Conservation (phyloP, 2,329 filamentous ascomycete species). For the Lachnellula cervina region DNA sequence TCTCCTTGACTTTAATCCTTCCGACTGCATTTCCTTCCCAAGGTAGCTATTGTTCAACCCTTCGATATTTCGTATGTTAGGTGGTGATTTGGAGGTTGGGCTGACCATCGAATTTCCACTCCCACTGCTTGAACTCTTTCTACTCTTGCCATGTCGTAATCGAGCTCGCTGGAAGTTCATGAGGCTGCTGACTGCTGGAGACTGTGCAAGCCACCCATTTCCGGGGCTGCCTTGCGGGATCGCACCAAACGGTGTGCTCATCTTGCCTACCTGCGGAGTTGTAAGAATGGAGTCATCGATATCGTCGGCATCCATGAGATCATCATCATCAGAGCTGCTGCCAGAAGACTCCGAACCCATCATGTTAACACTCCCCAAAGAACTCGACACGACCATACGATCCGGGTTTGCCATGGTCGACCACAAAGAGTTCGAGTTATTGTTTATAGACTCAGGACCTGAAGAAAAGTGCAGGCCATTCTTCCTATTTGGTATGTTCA, state of each 20-base stretch:
- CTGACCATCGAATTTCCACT: constrained; percentile 66
- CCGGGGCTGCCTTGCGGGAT: constrained; percentile 44
- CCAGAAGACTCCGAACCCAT: constrained; percentile 75
- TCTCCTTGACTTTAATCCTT: constrained; percentile 55
- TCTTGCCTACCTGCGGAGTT: constrained; percentile 72
- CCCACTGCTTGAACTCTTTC: constrained; percentile 64
- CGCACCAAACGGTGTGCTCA: constrained; percentile 41
- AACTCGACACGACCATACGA: constrained; percentile 70
- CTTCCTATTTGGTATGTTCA: constrained; percentile 55
- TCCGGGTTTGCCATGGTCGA: constrained; percentile 66
- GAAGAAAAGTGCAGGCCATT: constrained; percentile 43
- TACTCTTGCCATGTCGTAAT: constrained; percentile 53
- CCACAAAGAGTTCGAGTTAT: constrained; percentile 57
- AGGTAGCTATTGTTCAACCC: constrained; percentile 44
- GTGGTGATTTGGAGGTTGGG: constrained; percentile 72
- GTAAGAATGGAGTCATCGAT: constrained; percentile 74
- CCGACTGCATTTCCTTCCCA: constrained; percentile 43
- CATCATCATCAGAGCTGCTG: constrained; percentile 64
- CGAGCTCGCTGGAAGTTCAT: constrained; percentile 70
- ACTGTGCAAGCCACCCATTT: constrained; percentile 61
- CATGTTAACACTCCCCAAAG: constrained; percentile 49
- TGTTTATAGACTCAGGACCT: constrained; percentile 59
- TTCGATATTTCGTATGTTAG: constrained; percentile 41
- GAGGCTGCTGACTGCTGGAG: constrained; percentile 69
- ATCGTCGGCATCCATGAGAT: constrained; percentile 66